Base-by-base conservation (phyloP, 1,139 yeast species). In the Yamadazyma oceani region DNA sequence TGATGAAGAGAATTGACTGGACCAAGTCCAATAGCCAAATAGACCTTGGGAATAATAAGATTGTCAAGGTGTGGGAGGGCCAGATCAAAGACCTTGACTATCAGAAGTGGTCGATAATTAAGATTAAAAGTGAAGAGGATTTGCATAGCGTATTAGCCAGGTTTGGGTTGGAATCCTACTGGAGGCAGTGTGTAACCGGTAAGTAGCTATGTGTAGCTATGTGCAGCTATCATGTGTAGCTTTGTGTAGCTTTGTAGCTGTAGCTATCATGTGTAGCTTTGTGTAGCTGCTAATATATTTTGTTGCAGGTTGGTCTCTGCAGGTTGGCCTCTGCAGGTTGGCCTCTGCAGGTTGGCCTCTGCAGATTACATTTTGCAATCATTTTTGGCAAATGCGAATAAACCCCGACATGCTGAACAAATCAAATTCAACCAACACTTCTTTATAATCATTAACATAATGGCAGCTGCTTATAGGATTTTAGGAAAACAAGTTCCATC, bases 381-480 rank as follows among this genome's bases (percentile, higher is more conserved):
- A 24, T 24, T 24, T 24, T 12, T 5, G n/a, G 13, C 13, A 24
- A 10, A 24, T 24, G 15, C 15, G 28, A n/a, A 14, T 4, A 5
- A 6, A 11, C 12, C 10, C 12, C 21, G n/a, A 15, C 13, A 16
- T 7, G 16, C 10, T 12, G 30, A 27, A 27, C 30, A 27, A 27
- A 27, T 27, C 13, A 27, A 27, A 27, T 9, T 15, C n/a, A 14
- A 26, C 28, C 5, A 26, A 15, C 31, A 27, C 17, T 23, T 23
- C 22, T 16, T 22, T 32, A n/a, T n/a, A n/a, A n/a, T n/a, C n/a
- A n/a, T 29, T 21, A 27, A 25, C 26, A 39, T 26, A 37, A 82
- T 86, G 95, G 94, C 85, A 66, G 80, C 86, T 57, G 85, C 86
- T 60, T 87, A 87, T 73, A 73, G 70, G 43, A 81, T 87, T 53